These are phyloP conservation scores for Tetraselmis chui DNA, from an alignment of 139 green algal genomes.

Conservation along the genomic window DNA sequence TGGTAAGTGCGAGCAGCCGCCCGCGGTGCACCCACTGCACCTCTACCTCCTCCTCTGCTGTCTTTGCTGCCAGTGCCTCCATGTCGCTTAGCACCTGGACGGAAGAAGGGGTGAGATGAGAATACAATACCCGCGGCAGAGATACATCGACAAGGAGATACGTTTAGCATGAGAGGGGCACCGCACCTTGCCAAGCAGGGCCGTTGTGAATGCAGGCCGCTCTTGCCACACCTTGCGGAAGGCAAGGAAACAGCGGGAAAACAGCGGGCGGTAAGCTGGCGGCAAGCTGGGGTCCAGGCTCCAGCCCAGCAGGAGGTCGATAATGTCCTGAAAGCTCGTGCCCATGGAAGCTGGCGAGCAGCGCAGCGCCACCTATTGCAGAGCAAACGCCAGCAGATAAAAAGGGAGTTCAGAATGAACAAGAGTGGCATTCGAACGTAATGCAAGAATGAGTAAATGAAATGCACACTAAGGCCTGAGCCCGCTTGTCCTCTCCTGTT, in stretches of 20 bases:
- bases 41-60: not conserved
- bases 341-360: constrained; percentile 17
- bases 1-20: not conserved
- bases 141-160: no score
- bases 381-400: no score
- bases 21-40: not conserved
- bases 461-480: no score
- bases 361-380: constrained; percentile 1
- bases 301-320: constrained; percentile 49
- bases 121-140: no score
- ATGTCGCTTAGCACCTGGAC: not conserved
- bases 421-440: no score
- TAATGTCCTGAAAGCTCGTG: constrained; percentile 22
- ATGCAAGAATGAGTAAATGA: no score
- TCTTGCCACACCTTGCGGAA: not conserved
- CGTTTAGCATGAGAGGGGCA: no score
- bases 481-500: no score
- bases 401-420: not conserved
- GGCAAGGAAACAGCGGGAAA: not conserved
- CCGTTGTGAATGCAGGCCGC: not conserved
- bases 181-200: not conserved
- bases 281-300: constrained; percentile 35
- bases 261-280: not conserved
- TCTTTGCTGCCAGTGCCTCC: not conserved
- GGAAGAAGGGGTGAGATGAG: no score